These are phyloP conservation scores for Nematocida sp. DNA, from an alignment of 371 early-diverging fungal species.

Conservation along the genomic window DNA sequence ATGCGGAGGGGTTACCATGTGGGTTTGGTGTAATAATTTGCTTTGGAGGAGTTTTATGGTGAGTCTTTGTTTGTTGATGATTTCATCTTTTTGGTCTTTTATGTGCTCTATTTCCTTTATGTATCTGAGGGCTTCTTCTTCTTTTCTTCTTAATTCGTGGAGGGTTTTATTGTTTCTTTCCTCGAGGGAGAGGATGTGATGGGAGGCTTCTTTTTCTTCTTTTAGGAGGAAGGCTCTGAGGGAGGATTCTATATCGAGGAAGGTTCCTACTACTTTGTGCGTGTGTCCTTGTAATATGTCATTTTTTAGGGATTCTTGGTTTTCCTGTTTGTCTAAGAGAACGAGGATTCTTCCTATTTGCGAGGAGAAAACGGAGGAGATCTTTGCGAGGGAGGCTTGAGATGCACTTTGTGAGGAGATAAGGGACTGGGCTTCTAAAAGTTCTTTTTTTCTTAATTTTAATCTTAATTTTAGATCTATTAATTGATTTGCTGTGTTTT, in stretches of 20 bases:
- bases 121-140: slow-evolving; percentile 7
- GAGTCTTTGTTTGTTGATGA: slow-evolving; percentile 44
- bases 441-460: slow-evolving; percentile 31
- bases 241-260: slow-evolving; percentile 21
- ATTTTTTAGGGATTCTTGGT: slow-evolving; percentile 4
- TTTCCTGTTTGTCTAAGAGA: slow-evolving; percentile 11
- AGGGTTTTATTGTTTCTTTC: background rate
- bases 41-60: slow-evolving; percentile 39
- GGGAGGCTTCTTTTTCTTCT: background rate
- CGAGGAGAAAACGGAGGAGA: slow-evolving; percentile 3
- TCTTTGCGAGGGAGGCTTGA: slow-evolving; percentile 14
- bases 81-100: slow-evolving; percentile 35
- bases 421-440: background rate
- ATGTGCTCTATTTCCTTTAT: slow-evolving; percentile 17
- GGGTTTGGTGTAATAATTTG: background rate
- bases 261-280: background rate
- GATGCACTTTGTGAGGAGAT: background rate
- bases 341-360: slow-evolving; percentile 34
- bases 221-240: background rate
- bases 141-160: background rate
- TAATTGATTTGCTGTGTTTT: slow-evolving; percentile 1
- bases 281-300: slow-evolving; percentile 25
- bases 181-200: background rate
- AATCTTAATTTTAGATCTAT: background rate
- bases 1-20: background rate